phyloP scores from a whole-genome alignment of 768 basidiomycete species.

The Mycena polygramma region DNA sequence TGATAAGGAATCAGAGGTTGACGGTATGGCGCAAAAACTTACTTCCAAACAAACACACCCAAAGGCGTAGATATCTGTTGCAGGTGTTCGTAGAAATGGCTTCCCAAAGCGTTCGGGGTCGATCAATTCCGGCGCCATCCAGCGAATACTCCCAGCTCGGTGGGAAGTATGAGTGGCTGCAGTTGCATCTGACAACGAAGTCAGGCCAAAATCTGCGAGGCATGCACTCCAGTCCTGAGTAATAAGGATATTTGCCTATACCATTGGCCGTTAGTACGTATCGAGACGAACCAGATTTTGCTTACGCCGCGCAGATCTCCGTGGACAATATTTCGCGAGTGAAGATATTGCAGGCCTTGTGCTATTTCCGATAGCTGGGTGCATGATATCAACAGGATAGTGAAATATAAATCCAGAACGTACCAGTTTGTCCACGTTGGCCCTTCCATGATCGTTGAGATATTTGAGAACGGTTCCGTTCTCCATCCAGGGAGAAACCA shows the following conservation, averaged over 20 bases:
- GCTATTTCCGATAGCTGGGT: constrained; percentile 40
- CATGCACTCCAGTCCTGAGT: constrained; percentile 48
- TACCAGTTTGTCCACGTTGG: constrained; percentile 39
- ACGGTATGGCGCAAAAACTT: too few species aligned
- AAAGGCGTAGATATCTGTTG: constrained; percentile 51
- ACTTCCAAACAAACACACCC: constrained; percentile 51
- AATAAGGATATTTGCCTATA: constrained; percentile 50
- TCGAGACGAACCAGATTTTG: background rate
- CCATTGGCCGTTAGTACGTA: background rate
- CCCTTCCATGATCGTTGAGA: constrained; percentile 36
- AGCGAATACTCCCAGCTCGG: constrained; percentile 39
- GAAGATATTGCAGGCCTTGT: constrained; percentile 42
- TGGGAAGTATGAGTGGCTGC: constrained; percentile 38
- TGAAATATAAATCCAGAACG: background rate
- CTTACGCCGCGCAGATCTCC: constrained; percentile 41
- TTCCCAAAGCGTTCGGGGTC: constrained; percentile 45
- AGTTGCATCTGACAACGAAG: constrained; percentile 47
- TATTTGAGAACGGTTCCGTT: constrained; percentile 43
- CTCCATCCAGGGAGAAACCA: constrained; percentile 49
- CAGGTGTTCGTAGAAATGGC: constrained; percentile 41
- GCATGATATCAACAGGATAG: background rate
- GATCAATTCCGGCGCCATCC: constrained; percentile 48
- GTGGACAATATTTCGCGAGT: constrained; percentile 39
- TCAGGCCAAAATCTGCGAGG: constrained; percentile 52
- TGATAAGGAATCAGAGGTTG: too few species aligned